Evolutionary conservation across 805 yeast genomes (phyloP).

Genomic region (Sugiyamaella chiloensis): DNA sequence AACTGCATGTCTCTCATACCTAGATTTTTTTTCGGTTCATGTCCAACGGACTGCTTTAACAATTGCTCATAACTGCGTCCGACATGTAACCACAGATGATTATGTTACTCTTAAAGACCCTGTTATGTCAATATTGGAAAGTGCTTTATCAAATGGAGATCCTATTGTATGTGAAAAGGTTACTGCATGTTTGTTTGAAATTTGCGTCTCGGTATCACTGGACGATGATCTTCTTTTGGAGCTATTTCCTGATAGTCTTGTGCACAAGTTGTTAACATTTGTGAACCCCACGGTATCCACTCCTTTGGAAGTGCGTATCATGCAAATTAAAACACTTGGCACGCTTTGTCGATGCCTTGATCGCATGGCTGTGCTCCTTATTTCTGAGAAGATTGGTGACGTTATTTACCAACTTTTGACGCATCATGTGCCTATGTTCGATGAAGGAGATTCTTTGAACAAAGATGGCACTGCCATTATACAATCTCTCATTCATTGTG

Average conservation of each 20-base stretch:
- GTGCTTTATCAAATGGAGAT: conserved; percentile 53
- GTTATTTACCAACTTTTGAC: conserved; percentile 49
- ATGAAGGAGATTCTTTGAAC: conserved; percentile 21
- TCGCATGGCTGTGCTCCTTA: background rate
- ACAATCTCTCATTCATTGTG: conserved; percentile 71
- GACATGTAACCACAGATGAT: conserved; percentile 12
- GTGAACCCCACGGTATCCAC: conserved; percentile 20
- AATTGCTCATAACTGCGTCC: conserved; percentile 32
- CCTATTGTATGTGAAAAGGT: conserved; percentile 57
- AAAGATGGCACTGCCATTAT: conserved; percentile 43
- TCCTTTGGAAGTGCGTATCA: conserved; percentile 9
- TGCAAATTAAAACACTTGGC: conserved; percentile 29
- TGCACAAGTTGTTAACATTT: conserved; percentile 20
- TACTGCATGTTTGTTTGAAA: conserved; percentile 60
- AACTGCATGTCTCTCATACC: conserved; percentile 60
- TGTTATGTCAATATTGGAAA: conserved; percentile 58
- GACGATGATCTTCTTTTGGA: conserved; percentile 46
- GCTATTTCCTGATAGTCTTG: conserved; percentile 30
- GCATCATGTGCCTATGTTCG: conserved; percentile 40
- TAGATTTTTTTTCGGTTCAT: conserved; percentile 86
- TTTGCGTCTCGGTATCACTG: conserved; percentile 48
- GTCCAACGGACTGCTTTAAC: conserved; percentile 79
- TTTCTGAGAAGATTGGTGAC: conserved; percentile 45
- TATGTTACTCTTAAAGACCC: conserved; percentile 45
- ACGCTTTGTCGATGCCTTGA: conserved; percentile 45